Base-by-base conservation (phyloP, 2,329 filamentous ascomycete genomes). In the Claviceps pazoutovae region DNA sequence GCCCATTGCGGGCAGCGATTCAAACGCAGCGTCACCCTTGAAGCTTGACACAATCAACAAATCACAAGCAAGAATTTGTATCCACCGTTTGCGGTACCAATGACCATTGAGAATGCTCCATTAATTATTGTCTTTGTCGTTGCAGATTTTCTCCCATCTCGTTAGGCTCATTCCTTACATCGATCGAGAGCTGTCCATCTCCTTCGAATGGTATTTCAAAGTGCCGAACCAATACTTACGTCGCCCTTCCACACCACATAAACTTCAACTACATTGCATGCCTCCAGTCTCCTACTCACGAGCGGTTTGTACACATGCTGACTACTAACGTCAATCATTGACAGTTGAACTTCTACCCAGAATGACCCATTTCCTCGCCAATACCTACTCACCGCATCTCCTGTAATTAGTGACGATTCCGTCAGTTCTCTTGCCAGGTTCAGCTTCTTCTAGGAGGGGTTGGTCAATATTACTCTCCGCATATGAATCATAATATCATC, bases 331-430 rank as follows among this genome's bases (percentile, higher is more conserved):
- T 55, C 55, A 23, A 56, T 54, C 52, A 46, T 37, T 48, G 39
- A 46, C 38, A 56, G 48, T 56, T 53, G 51, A 57, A 59, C 55
- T 58, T 57, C 21, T 46, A 45, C 49, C 49, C 57, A 62, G 50
- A 42, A 75, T 75, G 72, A 64, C 71, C 51, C 70, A 68, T 56
- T 74, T 71, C 63, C 68, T 58, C 65, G 68, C 56, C 65, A 66
- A 56, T 71, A 63, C 57, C 23, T 26, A 26, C 61, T 65, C 47
- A 61, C 67, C 54, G 66, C 70, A 52, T 73, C 72, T 57, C 74
- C 73, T 49, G 67, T 75, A 26, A 26, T 26, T 26, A 57, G 66
- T 75, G 56, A 62, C 63, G 55, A 65, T 70, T 54, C 57, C 63
- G 54, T 62, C 65, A 65, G 57, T 60, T 64, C 54, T 57, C 57